phyloP scores from a whole-genome alignment of 768 basidiomycete genomes.

The Amanita pseudoporphyria region DNA sequence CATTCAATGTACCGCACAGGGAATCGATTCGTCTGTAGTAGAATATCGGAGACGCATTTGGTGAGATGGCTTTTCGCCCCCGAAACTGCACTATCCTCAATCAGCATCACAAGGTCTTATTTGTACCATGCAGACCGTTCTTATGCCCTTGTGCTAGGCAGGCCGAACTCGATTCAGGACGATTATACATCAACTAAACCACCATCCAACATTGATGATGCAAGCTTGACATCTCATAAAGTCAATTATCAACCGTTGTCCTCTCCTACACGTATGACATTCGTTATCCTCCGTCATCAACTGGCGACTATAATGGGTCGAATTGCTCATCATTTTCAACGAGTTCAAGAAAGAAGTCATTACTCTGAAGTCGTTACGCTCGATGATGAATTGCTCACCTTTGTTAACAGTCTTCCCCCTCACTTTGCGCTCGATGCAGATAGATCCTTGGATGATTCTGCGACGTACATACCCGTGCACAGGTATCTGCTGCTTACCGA shows the following conservation, averaged over 20 bases:
- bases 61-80: conserved; percentile 26
- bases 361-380: conserved; percentile 76
- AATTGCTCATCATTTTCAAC: conserved; percentile 91
- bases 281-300: conserved; percentile 77
- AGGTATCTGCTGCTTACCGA: conserved; percentile 87
- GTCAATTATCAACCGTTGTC: conserved; percentile 49
- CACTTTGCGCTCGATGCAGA: conserved; percentile 73
- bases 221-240: conserved; percentile 32
- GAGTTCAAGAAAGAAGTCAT: conserved; percentile 65
- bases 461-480: conserved; percentile 66
- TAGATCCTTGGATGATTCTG: conserved; percentile 59
- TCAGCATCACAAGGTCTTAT: conserved; percentile 50
- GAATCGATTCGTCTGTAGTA: conserved; percentile 63
- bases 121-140: conserved; percentile 92
- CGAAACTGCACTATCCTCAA: neutral
- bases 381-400: conserved; percentile 76
- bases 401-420: conserved; percentile 68
- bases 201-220: conserved; percentile 66
- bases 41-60: conserved; percentile 90
- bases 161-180: conserved; percentile 85
- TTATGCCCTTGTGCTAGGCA: conserved; percentile 83
- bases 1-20: conserved; percentile 26
- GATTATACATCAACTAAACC: conserved; percentile 77
- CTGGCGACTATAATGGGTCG: conserved; percentile 80
- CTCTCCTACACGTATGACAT: conserved; percentile 77